Conservation (phyloP, 768 basidiomycete genomes). For the Cyclocybe aegerita region DNA sequence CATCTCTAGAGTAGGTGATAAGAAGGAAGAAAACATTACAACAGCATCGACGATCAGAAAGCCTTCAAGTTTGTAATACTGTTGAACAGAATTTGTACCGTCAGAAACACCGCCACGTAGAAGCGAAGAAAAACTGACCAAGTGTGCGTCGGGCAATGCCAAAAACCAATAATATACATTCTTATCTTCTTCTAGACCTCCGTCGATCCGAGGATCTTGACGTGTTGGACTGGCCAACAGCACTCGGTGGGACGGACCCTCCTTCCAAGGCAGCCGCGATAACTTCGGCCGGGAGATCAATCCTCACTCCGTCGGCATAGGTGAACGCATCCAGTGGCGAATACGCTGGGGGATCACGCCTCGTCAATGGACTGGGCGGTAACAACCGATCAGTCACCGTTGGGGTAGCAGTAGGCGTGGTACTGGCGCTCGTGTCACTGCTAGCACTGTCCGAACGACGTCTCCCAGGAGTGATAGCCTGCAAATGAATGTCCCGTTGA, state of each 20-base stretch:
- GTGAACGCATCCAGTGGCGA: conserved; percentile 85
- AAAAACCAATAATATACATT: conserved; percentile 13
- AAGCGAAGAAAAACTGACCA: conserved; percentile 21
- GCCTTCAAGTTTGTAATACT: conserved; percentile 13
- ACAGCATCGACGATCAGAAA: conserved; percentile 13
- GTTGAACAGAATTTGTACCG: conserved; percentile 3
- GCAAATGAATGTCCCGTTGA: conserved; percentile 78
- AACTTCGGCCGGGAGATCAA: conserved; percentile 90
- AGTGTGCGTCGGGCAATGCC: conserved; percentile 20
- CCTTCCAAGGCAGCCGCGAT: conserved; percentile 89
- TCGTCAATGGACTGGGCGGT: conserved; percentile 33
- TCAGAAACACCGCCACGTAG: conserved; percentile 1
- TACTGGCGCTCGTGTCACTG: conserved; percentile 4
- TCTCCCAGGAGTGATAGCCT: conserved; percentile 50
- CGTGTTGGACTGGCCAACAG: conserved; percentile 50
- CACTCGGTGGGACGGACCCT: conserved; percentile 55
- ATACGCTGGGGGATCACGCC: conserved; percentile 81
- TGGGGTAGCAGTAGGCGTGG: conserved; percentile 9
- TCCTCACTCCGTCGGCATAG: conserved; percentile 87
- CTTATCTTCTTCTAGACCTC: conserved; percentile 53
- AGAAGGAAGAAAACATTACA: conserved; percentile 9
- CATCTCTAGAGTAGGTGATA: conserved; percentile 15
- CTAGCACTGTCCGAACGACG: conserved; percentile 34
- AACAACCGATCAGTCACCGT: conserved; percentile 31
- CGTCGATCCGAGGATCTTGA: conserved; percentile 56